Base-by-base conservation (phyloP, 805 yeast genomes). In the Monosporozyma aerobia region DNA sequence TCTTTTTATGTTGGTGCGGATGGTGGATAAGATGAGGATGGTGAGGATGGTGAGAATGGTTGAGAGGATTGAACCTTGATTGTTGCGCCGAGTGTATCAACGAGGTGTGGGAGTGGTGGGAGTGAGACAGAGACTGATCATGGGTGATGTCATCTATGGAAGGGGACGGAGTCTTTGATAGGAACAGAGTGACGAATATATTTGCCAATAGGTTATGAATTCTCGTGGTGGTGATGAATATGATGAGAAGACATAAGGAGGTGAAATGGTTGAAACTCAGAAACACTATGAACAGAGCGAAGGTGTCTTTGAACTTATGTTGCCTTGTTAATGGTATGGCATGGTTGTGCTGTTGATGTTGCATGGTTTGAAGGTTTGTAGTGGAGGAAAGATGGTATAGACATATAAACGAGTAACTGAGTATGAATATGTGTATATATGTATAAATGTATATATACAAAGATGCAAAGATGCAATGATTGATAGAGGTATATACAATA, bases 231-330 rank as follows among this genome's bases (percentile, higher is more conserved):
- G 65, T 39, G 13, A 65, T 59, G 52, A 63, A 67, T 6, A 60
- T 51, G 5, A 59, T 35, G 25, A 63, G 51, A 16, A 67, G 51
- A 49, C 67, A 55, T 44, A 64, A 35, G 6, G 67, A 56, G 8
- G 59, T 57, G 51, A 62, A 57, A 47, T 66, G 68, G 44, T 65
- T 65, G 41, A 67, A 63, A 48, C 65, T 64, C 48, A 64, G 54
- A 49, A 67, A 63, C n/a, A 67, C 64, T 7, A 65, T 54, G 39
- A 66, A 62, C 19, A 67, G 50, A 16, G 69, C 66, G 33, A 67
- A 52, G 0, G 70, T 64, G 51, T 67, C 71, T 51, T 63, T 58
- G 44, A 67, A 63, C 29, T 61, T 58, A 52, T 67, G 69, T 39
- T 56, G 60, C 49, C 40, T 48, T 11, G 53, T 39, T 14, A 51